Conservation (phyloP, 2,329 filamentous ascomycete genomes). For the Didymella arachidicola region DNA sequence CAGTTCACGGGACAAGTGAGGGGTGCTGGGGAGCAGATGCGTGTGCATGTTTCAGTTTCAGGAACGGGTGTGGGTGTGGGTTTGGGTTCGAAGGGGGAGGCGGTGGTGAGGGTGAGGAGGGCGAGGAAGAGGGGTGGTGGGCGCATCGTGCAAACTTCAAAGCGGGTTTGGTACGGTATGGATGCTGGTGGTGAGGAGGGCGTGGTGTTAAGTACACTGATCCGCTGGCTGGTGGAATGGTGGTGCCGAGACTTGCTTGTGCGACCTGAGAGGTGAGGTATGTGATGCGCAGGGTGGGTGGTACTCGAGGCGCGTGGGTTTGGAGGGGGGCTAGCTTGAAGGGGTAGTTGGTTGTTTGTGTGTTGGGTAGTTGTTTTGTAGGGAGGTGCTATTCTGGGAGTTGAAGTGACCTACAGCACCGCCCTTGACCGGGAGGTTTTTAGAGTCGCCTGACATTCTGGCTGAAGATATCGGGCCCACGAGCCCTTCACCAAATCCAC, state of each 20-base stretch:
- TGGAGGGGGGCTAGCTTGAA: not conserved
- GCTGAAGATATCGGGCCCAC: too few relatives aligned
- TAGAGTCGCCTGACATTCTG: too few relatives aligned
- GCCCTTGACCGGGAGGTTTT: too few relatives aligned
- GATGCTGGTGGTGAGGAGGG: not conserved
- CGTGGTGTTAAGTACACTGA: not conserved
- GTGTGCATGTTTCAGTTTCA: not conserved
- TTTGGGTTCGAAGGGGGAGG: constrained; percentile 1
- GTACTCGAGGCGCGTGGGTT: not conserved
- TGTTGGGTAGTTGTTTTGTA: not conserved
- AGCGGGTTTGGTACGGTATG: not conserved
- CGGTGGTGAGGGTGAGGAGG: not conserved
- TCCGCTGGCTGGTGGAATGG: constrained; percentile 4
- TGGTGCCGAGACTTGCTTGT: constrained; percentile 3
- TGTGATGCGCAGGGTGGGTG: not conserved
- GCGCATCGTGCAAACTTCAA: constrained; percentile 9
- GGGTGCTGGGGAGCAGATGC: not conserved
- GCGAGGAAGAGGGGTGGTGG: not conserved
- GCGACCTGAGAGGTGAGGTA: constrained; percentile 14
- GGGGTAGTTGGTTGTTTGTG: not conserved
- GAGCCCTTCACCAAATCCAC: too few relatives aligned
- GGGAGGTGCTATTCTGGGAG: not conserved
- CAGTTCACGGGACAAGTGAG: not conserved
- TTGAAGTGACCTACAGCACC: too few relatives aligned
- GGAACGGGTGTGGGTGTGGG: not conserved